Evolutionary conservation across 1,284 basidiomycete species (phyloP).

Genomic region (Cutaneotrichosporon dermatis): DNA sequence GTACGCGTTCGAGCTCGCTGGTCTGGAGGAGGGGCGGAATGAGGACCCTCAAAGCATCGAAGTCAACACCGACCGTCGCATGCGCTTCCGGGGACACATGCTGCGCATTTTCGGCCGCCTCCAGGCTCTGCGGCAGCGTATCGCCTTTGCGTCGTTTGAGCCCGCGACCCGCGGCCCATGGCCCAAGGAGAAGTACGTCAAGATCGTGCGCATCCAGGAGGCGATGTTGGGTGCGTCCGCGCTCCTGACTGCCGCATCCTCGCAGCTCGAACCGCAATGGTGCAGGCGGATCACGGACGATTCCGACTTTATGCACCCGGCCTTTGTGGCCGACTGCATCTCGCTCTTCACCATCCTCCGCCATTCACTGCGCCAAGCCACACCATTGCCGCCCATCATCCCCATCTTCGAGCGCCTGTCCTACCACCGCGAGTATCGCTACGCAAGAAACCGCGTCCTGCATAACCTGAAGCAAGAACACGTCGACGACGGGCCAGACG

Average conservation of each 20-base stretch:
- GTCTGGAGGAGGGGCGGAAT: constrained; percentile 31
- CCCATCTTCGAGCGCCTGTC: constrained; percentile 44
- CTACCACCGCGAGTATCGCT: constrained; percentile 19
- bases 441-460: not conserved
- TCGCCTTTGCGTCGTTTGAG: constrained; percentile 32
- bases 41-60: constrained; percentile 25
- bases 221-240: constrained; percentile 34
- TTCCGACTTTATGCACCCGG: constrained; percentile 39
- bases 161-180: constrained; percentile 43
- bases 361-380: constrained; percentile 33
- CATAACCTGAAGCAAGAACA: not conserved
- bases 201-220: constrained; percentile 27
- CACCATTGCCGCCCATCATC: constrained; percentile 40
- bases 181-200: constrained; percentile 40
- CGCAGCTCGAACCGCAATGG: constrained; percentile 32
- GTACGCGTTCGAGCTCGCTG: constrained; percentile 37
- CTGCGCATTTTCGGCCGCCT: constrained; percentile 32
- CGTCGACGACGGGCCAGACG: not conserved
- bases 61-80: not conserved
- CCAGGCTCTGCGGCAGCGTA: constrained; percentile 29
- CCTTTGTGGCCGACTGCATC: constrained; percentile 44
- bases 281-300: constrained; percentile 22
- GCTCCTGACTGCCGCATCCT: constrained; percentile 34
- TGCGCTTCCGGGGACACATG: constrained; percentile 13
- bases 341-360: constrained; percentile 39